Evolutionary conservation across 768 basidiomycete genomes (phyloP).

Genomic region (Rickenella mellea): DNA sequence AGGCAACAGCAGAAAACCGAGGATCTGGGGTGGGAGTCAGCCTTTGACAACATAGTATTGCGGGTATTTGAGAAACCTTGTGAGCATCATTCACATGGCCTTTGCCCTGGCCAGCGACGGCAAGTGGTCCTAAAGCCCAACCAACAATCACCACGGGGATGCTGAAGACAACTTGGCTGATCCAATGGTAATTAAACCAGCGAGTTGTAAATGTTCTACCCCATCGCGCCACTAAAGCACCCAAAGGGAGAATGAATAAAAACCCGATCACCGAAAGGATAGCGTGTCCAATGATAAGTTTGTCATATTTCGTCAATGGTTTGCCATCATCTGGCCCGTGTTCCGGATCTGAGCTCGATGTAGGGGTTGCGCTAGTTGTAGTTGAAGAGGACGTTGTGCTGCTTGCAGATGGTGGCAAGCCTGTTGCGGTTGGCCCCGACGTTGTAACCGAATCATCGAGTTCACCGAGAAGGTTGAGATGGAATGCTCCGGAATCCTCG

Average conservation of each 20-base stretch:
- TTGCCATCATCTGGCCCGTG: background rate
- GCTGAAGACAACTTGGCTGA: constrained; percentile 38
- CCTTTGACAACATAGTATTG: background rate
- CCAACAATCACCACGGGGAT: constrained; percentile 40
- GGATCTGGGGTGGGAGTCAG: constrained; percentile 25
- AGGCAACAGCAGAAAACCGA: constrained; percentile 40
- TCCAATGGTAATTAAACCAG: constrained; percentile 52
- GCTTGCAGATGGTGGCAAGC: constrained; percentile 12
- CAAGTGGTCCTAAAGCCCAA: constrained; percentile 37
- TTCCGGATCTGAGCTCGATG: constrained; percentile 2
- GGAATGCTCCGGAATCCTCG: constrained; percentile 21
- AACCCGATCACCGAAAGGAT: constrained; percentile 43
- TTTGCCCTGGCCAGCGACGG: constrained; percentile 30
- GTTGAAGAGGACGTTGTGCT: background rate
- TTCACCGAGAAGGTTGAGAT: constrained; percentile 24
- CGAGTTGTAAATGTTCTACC: constrained; percentile 36
- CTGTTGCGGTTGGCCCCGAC: constrained; percentile 1
- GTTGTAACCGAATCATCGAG: constrained; percentile 8
- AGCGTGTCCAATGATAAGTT: constrained; percentile 43
- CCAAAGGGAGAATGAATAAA: constrained; percentile 44
- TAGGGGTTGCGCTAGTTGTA: background rate
- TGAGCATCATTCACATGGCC: constrained; percentile 39
- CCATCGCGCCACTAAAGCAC: constrained; percentile 45
- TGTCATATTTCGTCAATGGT: constrained; percentile 24
- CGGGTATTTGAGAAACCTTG: constrained; percentile 25